Conservation (phyloP, 2,329 filamentous ascomycete genomes). For the Phialemoniopsis sp. region DNA sequence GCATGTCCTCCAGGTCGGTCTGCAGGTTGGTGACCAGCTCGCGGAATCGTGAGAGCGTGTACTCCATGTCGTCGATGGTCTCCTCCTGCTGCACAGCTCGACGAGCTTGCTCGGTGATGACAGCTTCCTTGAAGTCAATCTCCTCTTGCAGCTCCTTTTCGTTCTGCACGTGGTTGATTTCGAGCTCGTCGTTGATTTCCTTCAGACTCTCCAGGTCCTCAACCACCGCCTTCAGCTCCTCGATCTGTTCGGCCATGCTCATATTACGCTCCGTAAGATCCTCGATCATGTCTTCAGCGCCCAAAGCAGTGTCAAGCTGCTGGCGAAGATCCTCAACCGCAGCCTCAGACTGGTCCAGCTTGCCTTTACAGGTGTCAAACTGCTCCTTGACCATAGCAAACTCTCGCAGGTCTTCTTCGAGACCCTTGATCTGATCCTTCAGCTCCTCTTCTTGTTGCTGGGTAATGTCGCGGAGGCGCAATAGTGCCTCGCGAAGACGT, state of each 20-base stretch:
- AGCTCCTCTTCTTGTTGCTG: conserved; percentile 81
- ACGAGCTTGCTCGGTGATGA: conserved; percentile 78
- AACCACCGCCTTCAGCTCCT: conserved; percentile 75
- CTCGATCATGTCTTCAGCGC: conserved; percentile 91
- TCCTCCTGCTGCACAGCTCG: conserved; percentile 74
- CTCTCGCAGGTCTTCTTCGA: conserved; percentile 72
- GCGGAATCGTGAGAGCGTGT: conserved; percentile 82
- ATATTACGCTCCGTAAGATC: conserved; percentile 86
- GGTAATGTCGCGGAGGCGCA: conserved; percentile 80
- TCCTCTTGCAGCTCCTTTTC: conserved; percentile 94
- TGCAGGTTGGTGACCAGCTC: conserved; percentile 85
- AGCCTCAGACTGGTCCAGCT: conserved; percentile 66
- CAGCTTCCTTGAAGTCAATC: conserved; percentile 78
- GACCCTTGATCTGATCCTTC: conserved; percentile 65
- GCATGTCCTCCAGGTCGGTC: conserved; percentile 84
- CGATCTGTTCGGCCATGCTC: conserved; percentile 75
- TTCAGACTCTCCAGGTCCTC: conserved; percentile 85
- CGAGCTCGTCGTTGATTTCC: conserved; percentile 91
- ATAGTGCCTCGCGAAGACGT: conserved; percentile 76
- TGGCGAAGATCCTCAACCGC: conserved; percentile 82
- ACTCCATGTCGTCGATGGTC: conserved; percentile 80
- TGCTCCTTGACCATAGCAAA: conserved; percentile 64
- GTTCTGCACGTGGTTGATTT: conserved; percentile 87
- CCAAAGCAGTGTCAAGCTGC: conserved; percentile 83
- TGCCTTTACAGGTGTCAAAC: conserved; percentile 66